phyloP scores from a whole-genome alignment of 768 basidiomycete species.

The Rhizopogon vinicolor region DNA sequence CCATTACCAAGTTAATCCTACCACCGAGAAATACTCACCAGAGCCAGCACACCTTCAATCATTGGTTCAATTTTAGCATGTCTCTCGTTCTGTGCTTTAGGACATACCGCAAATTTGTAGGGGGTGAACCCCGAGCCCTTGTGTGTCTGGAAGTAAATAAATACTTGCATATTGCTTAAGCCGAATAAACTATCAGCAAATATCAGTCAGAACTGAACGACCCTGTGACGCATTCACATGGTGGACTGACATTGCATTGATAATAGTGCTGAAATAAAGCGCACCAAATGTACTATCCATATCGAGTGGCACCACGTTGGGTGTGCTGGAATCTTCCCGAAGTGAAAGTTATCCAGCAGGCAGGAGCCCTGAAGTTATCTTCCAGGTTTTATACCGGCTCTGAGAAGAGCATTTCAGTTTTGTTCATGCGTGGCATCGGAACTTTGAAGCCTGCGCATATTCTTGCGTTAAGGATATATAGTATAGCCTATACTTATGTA shows the following conservation, averaged over 20 bases:
- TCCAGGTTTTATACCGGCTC: too few relatives aligned
- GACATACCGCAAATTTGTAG: slow-evolving; percentile 33
- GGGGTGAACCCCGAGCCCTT: slow-evolving; percentile 28
- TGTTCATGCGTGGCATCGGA: too few relatives aligned
- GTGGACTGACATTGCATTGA: slow-evolving; percentile 46
- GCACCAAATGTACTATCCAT: slow-evolving; percentile 46
- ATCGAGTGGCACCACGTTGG: slow-evolving; percentile 24
- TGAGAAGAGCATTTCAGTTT: too few relatives aligned
- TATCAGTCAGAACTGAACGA: background rate
- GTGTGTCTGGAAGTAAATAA: slow-evolving; percentile 41
- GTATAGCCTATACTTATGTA: too few relatives aligned
- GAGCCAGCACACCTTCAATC: slow-evolving; percentile 34
- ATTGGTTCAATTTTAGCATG: background rate
- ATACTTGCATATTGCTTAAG: slow-evolving; percentile 50
- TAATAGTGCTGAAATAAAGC: slow-evolving; percentile 47
- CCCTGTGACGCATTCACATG: background rate
- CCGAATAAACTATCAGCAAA: slow-evolving; percentile 45
- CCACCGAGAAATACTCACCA: slow-evolving; percentile 18
- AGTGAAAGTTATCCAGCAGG: too few relatives aligned
- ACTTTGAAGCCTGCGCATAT: too few relatives aligned
- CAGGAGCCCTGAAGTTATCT: too few relatives aligned
- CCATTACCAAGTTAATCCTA: slow-evolving; percentile 2
- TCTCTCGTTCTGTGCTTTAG: background rate
- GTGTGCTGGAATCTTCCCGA: background rate
- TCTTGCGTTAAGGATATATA: too few relatives aligned